Evolutionary conservation across 1,284 basidiomycete genomes (phyloP), one percentile per base, ranked within the genome.

Genomic region (Pseudozyma hubeiensis): DNA sequence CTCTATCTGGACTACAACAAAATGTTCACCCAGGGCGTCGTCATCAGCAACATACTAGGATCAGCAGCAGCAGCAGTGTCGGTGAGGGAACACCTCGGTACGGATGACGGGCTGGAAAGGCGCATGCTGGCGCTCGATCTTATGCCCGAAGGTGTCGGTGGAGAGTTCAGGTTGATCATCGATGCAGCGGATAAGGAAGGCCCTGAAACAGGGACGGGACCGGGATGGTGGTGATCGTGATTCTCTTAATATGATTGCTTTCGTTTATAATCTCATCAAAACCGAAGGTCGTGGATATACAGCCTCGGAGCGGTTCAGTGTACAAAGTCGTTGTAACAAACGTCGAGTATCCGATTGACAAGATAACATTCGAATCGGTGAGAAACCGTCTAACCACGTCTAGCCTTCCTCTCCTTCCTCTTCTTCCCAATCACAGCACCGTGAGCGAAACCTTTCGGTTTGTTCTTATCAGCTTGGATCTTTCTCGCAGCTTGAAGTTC

Each of bases 381-480:
- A 30, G 11, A 24, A 19, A 13, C 14, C 17, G 39, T 9, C 51
- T 41, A 64, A 60, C 50, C 46, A 48, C 65, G 61, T 39, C 62
- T 54, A 30, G 71, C 71, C 46, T 70, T 75, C 8, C 78, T 64
- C 52, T 77, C 69, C 48, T 79, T 79, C 13, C 81, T 75, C 70
- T 81, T 81, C 31, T 76, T 78, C 14, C 81, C 81, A 46, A 83
- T 81, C n/a, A 83, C 58, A 41, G 72, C 64, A 10, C 81, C 81
- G 29, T 81, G 58, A 31, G 65, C 62, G 29, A 49, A 51, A 17
- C 65, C 64, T 30, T 65, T 65, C 10, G 64, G 50, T 53, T 75
- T 65, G 40, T 59, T 58, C 53, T 57, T 56, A 1, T 67, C 69
- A 2, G 64, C 61, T 41, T 73, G 60, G 53, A 75, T 67, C 61